Percentiles rank a stretch among this genome's conserved stretches.
Evolutionary conservation across 768 basidiomycete genomes (phyloP).

Genomic region (Boletus pseudopeckii): DNA sequence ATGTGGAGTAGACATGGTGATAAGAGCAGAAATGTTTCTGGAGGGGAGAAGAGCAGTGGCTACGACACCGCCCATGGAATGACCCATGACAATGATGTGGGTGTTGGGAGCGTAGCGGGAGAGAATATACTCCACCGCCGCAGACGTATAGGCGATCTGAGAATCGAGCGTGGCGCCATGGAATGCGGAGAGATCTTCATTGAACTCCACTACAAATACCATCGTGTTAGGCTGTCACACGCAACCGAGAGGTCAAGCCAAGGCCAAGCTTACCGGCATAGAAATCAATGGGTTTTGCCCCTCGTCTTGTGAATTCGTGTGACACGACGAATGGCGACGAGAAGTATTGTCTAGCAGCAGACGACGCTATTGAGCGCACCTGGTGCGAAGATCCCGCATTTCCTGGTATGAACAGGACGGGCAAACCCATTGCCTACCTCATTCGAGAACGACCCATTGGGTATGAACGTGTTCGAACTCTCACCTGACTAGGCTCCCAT

Average conservation of each 20-base stretch:
- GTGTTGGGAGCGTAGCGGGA: slow-evolving; percentile 67
- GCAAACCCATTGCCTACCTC: slow-evolving; percentile 48
- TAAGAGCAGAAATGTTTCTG: slow-evolving; percentile 62
- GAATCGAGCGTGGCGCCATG: slow-evolving; percentile 85
- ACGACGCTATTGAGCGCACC: slow-evolving; percentile 92
- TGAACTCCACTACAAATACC: slow-evolving; percentile 68
- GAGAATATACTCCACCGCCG: slow-evolving; percentile 74
- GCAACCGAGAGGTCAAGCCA: neutral
- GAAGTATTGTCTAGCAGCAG: slow-evolving; percentile 79
- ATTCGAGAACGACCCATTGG: slow-evolving; percentile 2
- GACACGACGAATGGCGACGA: slow-evolving; percentile 55
- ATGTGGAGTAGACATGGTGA: slow-evolving; percentile 98
- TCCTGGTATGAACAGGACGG: slow-evolving; percentile 96
- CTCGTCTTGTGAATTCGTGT: slow-evolving; percentile 45
- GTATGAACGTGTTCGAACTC: neutral
- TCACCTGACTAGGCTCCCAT: slow-evolving; percentile 69
- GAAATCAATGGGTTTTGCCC: slow-evolving; percentile 68
- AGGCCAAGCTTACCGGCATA: slow-evolving; percentile 69
- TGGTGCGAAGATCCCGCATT: slow-evolving; percentile 95
- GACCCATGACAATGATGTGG: slow-evolving; percentile 75
- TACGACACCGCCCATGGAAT: slow-evolving; percentile 97
- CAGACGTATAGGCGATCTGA: slow-evolving; percentile 71
- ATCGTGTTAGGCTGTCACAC: neutral
- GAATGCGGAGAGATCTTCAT: slow-evolving; percentile 95
- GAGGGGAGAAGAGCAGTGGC: slow-evolving; percentile 76